A percentile compares a stretch with the other conserved stretches of the same genome.
phyloP scores from a whole-genome alignment of 306 rosid genomes.

The Alnus glutinosa region DNA sequence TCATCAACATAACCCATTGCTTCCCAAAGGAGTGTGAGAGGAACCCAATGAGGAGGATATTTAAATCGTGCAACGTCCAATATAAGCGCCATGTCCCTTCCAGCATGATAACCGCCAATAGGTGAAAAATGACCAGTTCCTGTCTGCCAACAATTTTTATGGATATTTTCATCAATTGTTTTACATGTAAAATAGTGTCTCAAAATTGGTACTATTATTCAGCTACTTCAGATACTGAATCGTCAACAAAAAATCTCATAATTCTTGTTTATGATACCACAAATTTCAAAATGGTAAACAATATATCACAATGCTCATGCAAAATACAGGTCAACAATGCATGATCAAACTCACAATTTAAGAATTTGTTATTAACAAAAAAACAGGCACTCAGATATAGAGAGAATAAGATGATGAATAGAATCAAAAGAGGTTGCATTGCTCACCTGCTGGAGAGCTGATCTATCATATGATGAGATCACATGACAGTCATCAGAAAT shows the following conservation, averaged over 20 bases:
- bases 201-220: not conserved
- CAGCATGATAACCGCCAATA: slow-evolving; percentile 88
- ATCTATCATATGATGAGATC: slow-evolving; percentile 81
- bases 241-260: not conserved
- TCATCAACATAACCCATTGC: slow-evolving; percentile 73
- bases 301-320: not conserved
- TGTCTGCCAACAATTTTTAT: slow-evolving; percentile 48
- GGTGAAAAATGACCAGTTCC: slow-evolving; percentile 99
- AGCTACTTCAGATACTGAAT: not conserved
- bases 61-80: slow-evolving; percentile 96
- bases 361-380: slow-evolving; percentile 4
- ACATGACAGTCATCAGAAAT: slow-evolving; percentile 74
- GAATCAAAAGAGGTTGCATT: not conserved
- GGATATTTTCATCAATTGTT: slow-evolving; percentile 15
- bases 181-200: slow-evolving; percentile 5
- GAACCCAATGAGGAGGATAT: slow-evolving; percentile 99
- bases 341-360: not conserved
- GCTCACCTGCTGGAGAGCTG: slow-evolving; percentile 71
- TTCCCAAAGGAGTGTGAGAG: slow-evolving; percentile 79
- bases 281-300: not conserved
- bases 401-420: not conserved
- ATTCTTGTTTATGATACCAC: not conserved
- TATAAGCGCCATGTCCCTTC: slow-evolving; percentile 82
- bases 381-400: not conserved
- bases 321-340: not conserved